Conservation (phyloP, 2,329 filamentous ascomycete species). For the Beauveria sp. region DNA sequence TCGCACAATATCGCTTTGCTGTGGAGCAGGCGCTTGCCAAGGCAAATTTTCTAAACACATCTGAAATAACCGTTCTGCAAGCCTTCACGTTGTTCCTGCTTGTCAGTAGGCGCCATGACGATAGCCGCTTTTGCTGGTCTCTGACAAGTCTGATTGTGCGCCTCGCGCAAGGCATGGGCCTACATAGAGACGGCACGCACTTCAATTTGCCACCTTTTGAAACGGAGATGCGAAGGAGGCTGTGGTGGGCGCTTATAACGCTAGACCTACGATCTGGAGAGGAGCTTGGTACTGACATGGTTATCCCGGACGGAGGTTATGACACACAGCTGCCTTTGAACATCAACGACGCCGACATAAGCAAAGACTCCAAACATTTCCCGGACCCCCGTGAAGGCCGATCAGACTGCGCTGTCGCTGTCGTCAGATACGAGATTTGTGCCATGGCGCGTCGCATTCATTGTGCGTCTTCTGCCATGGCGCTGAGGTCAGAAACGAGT, state of each 20-base stretch:
- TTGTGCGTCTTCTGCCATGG: slow-evolving; percentile 25
- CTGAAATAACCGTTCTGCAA: slow-evolving; percentile 50
- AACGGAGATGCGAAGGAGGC: slow-evolving; percentile 49
- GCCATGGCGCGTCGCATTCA: slow-evolving; percentile 29
- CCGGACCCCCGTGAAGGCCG: slow-evolving; percentile 41
- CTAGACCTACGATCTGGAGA: slow-evolving; percentile 50
- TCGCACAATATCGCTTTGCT: slow-evolving; percentile 42
- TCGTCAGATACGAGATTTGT: slow-evolving; percentile 47
- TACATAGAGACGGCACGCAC: slow-evolving; percentile 48
- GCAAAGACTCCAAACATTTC: slow-evolving; percentile 37
- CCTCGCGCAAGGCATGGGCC: slow-evolving; percentile 51
- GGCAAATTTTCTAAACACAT: slow-evolving; percentile 49
- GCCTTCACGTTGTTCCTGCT: slow-evolving; percentile 50
- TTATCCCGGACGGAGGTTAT: slow-evolving; percentile 32
- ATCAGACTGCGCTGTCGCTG: slow-evolving; percentile 43
- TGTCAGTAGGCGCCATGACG: slow-evolving; percentile 38
- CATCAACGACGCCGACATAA: slow-evolving; percentile 41
- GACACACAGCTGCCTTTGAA: slow-evolving; percentile 44
- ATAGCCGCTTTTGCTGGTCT: slow-evolving; percentile 51
- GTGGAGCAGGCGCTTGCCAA: slow-evolving; percentile 50
- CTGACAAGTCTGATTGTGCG: slow-evolving; percentile 50
- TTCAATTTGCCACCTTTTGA: slow-evolving; percentile 50
- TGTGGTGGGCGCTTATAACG: slow-evolving; percentile 54
- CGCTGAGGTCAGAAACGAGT: slow-evolving; percentile 20
- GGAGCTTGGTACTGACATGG: slow-evolving; percentile 42